Conservation (phyloP, 352 stramenopile species). For the Phytophthora megakarya region DNA sequence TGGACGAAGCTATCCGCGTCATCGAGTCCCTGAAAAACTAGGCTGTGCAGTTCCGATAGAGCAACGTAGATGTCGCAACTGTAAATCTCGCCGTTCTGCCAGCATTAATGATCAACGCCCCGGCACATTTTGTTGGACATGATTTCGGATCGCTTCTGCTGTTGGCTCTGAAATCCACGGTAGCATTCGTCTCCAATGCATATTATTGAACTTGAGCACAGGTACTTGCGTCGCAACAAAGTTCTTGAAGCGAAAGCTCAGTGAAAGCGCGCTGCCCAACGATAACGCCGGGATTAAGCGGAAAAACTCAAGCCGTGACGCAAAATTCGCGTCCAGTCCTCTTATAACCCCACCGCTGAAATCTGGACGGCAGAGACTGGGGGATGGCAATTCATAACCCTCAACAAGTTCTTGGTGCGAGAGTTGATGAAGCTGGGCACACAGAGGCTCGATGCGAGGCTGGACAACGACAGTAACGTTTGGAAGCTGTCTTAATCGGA, state of each 20-base stretch:
- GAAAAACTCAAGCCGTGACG: slow-evolving; percentile 66
- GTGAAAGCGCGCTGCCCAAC: slow-evolving; percentile 62
- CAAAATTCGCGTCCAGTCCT: slow-evolving; percentile 56
- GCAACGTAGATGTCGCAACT: slow-evolving; percentile 21
- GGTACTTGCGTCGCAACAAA: slow-evolving; percentile 63
- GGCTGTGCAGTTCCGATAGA: slow-evolving; percentile 20
- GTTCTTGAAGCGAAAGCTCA: slow-evolving; percentile 81
- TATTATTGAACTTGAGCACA: slow-evolving; percentile 81
- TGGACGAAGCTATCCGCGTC: slow-evolving; percentile 85
- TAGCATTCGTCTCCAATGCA: slow-evolving; percentile 88
- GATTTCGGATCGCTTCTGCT: slow-evolving; percentile 54
- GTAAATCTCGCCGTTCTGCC: slow-evolving; percentile 14
- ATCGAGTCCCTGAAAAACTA: slow-evolving; percentile 62
- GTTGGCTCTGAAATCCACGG: slow-evolving; percentile 70
- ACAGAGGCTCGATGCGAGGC: slow-evolving; percentile 18
- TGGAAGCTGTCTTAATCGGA: slow-evolving; percentile 33
- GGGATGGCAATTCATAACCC: slow-evolving; percentile 45
- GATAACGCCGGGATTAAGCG: slow-evolving; percentile 50
- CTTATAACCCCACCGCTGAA: slow-evolving; percentile 4
- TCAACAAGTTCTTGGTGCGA: slow-evolving; percentile 38
- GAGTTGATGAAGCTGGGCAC: slow-evolving; percentile 33
- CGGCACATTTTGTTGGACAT: slow-evolving; percentile 42
- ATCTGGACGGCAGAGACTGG: slow-evolving; percentile 18
- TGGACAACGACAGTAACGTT: slow-evolving; percentile 37
- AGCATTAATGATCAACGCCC: slow-evolving; percentile 17